Conservation (phyloP, 1,139 yeast species). For the Geotrichum restrictum region DNA sequence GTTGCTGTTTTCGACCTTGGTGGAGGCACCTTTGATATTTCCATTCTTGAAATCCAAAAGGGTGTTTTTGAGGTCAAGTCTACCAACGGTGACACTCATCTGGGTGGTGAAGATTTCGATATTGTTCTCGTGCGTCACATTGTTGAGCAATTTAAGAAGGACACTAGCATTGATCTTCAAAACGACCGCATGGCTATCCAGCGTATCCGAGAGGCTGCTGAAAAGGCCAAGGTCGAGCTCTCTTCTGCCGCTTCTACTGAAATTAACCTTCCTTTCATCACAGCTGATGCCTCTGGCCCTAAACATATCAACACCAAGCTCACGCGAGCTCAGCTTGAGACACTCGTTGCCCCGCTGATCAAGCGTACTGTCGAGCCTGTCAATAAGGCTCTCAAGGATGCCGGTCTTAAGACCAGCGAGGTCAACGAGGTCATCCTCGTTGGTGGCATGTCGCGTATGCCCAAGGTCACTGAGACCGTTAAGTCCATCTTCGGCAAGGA, state of each 20-base stretch:
- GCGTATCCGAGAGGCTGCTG: slow-evolving; percentile 99
- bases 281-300: slow-evolving; percentile 94
- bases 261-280: slow-evolving; percentile 94
- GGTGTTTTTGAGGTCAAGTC: slow-evolving; percentile 88
- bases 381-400: slow-evolving; percentile 97
- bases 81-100: slow-evolving; percentile 85
- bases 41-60: slow-evolving; percentile 78
- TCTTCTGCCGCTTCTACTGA: slow-evolving; percentile 93
- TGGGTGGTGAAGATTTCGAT: slow-evolving; percentile 84
- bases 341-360: slow-evolving; percentile 83
- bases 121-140: slow-evolving; percentile 83
- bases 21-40: slow-evolving; percentile 87
- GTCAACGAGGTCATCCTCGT: slow-evolving; percentile 93
- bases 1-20: slow-evolving; percentile 86
- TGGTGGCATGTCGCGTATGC: slow-evolving; percentile 99
- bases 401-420: slow-evolving; percentile 77
- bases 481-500: slow-evolving; percentile 88
- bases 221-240: slow-evolving; percentile 97
- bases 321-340: slow-evolving; percentile 90
- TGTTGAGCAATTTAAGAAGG: slow-evolving; percentile 89
- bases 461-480: slow-evolving; percentile 97
- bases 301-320: slow-evolving; percentile 94
- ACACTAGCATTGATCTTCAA: slow-evolving; percentile 80
- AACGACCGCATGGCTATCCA: slow-evolving; percentile 98
- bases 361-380: slow-evolving; percentile 95